A percentile compares a stretch with the other conserved stretches of the same genome.
Conservation (phyloP, 805 yeast species). For the Pichia exigua region DNA sequence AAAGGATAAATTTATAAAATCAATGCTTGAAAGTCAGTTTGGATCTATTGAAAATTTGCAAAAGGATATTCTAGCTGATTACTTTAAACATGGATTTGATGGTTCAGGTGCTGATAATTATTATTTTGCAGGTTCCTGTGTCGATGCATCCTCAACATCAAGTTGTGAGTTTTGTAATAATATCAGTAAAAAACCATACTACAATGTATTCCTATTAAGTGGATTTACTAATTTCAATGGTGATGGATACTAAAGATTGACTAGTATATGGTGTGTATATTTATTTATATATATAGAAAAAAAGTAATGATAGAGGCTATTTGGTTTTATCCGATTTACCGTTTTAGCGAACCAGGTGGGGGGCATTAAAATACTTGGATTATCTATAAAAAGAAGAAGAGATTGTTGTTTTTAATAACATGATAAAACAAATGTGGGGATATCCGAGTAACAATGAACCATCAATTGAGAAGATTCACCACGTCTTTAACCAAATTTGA, state of each 20-base stretch:
- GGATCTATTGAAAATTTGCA: conserved; percentile 48
- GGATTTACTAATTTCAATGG: conserved; percentile 77
- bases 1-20: conserved; percentile 38
- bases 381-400: background rate
- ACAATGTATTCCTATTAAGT: conserved; percentile 50
- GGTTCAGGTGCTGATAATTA: conserved; percentile 82
- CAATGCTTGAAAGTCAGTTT: conserved; percentile 52
- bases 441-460: background rate
- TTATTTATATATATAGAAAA: background rate
- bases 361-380: background rate
- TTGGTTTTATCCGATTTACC: background rate
- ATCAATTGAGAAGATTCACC: background rate
- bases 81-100: conserved; percentile 55
- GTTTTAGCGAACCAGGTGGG: background rate
- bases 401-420: background rate
- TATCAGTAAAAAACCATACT: conserved; percentile 58
- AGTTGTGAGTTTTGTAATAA: conserved; percentile 81
- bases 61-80: conserved; percentile 39
- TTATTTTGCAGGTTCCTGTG: conserved; percentile 78
- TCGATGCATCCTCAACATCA: conserved; percentile 72
- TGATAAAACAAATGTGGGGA: background rate
- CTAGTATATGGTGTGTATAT: background rate
- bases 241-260: conserved; percentile 45
- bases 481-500: background rate
- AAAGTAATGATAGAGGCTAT: background rate